Conservation (phyloP, 2,329 filamentous ascomycete species). For the Aureobasidium sp. region DNA sequence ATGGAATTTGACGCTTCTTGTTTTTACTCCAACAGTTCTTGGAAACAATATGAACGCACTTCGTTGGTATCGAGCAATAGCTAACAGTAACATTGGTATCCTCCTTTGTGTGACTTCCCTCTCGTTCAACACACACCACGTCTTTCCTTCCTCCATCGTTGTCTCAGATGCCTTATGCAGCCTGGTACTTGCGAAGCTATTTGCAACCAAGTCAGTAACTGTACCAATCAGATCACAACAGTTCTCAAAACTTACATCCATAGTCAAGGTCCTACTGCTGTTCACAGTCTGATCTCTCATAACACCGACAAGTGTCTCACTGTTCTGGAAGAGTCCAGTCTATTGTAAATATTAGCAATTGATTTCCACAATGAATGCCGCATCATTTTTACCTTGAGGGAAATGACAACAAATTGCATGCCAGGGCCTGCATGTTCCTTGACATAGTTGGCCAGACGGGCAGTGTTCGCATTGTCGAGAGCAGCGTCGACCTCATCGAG, state of each 20-base stretch:
- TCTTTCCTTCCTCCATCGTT: background rate
- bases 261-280: constrained; percentile 79
- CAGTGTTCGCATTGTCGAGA: constrained; percentile 95
- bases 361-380: background rate
- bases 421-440: constrained; percentile 87
- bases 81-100: background rate
- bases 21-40: background rate
- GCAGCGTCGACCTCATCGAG: constrained; percentile 97
- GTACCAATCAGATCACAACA: background rate
- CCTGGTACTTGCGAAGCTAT: constrained; percentile 30
- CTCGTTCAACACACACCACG: background rate
- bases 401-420: constrained; percentile 99
- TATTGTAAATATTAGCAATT: background rate
- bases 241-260: constrained; percentile 68
- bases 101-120: background rate
- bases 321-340: constrained; percentile 90
- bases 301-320: constrained; percentile 89
- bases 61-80: background rate
- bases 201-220: background rate
- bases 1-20: background rate
- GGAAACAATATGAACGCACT: background rate
- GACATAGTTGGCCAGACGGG: constrained; percentile 94
- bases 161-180: constrained; percentile 16
- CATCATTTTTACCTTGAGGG: constrained; percentile 54
- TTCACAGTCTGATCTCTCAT: constrained; percentile 94